Base-by-base conservation (phyloP, 2,329 filamentous ascomycete species). In the Coniella lustricola region DNA sequence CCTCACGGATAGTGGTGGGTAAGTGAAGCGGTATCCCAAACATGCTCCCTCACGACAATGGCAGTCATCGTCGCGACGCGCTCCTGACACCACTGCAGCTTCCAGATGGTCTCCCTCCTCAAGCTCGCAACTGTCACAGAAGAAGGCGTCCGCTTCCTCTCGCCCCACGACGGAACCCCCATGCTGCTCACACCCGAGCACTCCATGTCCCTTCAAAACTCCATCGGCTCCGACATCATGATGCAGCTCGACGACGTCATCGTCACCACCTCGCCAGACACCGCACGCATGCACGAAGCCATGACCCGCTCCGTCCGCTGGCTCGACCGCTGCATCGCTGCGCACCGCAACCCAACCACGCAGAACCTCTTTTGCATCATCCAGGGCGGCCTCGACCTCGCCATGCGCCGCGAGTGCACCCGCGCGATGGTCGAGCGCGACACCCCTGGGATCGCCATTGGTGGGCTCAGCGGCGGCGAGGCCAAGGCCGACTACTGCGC, bases 161-260 rank as follows among this genome's bases (percentile, higher is more conserved):
- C 87, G 57, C 94, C 93, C 0, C 93, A 98, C 64, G 93, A 97
- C 71, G 90, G 90, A 31, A 83, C 82, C 2, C 91, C 91, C 7
- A 97, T 98, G 93, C 82, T 98, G 10, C 81, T 98, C 40, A 98
- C 93, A 0, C 93, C 93, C 0, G 94, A 98, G 66, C 91, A 97
- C 70, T 97, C 93, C 1, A 96, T 98, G 59, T 85, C 84, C 10
- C 76, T 98, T 3, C 93, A 98, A 65, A 97, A 98, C 67, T 91
- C 85, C 47, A 98, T 98, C 60, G 93, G 93, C 55, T 95, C 89
- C 55, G 93, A 98, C 68, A 97, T 98, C 59, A 96, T 97, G 57
- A 98, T 98, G 94, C 94, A 98, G 68, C 82, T 98, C 3, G 93
- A 98, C 72, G 94, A 98, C 66, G 94, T 98, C 13, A 85, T 98